Conservation (phyloP, 73 alveolate species). For the Paramecium octaurelia region DNA sequence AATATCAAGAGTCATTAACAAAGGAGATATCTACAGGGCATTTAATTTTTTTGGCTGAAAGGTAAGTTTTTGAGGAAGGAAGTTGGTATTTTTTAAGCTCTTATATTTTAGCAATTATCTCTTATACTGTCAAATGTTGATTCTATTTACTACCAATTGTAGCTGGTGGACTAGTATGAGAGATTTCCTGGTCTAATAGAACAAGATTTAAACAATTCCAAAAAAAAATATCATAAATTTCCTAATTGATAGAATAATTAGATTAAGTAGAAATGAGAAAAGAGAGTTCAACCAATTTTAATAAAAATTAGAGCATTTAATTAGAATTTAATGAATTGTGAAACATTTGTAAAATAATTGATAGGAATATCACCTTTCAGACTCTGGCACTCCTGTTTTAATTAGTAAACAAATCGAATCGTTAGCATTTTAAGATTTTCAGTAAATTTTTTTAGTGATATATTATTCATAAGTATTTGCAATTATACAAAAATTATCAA, state of each 20-base stretch:
- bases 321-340: neutral
- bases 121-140: too few species aligned
- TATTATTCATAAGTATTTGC: neutral
- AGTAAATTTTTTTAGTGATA: neutral
- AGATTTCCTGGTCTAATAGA: too few species aligned
- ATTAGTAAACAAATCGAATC: neutral
- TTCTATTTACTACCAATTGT: too few species aligned
- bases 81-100: too few species aligned
- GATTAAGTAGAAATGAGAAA: neutral
- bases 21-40: too few species aligned
- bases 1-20: too few species aligned
- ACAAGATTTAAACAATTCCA: too few species aligned
- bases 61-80: too few species aligned
- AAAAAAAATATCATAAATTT: too few species aligned
- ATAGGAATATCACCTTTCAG: neutral
- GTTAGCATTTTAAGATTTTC: neutral
- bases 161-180: too few species aligned
- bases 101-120: too few species aligned
- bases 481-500: neutral
- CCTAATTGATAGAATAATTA: neutral
- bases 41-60: too few species aligned
- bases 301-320: neutral
- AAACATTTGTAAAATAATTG: neutral
- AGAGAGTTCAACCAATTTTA: neutral
- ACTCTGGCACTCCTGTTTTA: neutral